phyloP scores from a whole-genome alignment of 1,139 yeast species.

The Lodderomyces beijingensis region DNA sequence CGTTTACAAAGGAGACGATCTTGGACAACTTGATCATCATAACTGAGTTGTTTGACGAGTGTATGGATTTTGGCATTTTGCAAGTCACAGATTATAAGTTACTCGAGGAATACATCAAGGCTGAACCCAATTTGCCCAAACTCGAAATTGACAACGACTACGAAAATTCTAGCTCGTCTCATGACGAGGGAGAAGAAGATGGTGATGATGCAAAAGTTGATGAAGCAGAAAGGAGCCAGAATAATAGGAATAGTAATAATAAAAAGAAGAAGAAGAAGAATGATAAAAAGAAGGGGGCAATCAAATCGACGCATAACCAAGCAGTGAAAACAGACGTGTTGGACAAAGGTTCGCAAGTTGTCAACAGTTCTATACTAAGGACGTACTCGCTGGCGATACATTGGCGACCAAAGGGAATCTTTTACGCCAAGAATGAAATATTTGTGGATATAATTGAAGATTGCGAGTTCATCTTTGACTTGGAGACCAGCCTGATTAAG shows the following conservation, averaged over 20 bases:
- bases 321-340: slow-evolving; percentile 33
- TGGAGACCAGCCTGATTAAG: slow-evolving; percentile 24
- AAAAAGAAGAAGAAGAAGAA: slow-evolving; percentile 11
- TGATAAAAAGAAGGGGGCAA: slow-evolving; percentile 15
- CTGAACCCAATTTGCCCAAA: slow-evolving; percentile 31
- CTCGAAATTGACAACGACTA: neutral
- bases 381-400: slow-evolving; percentile 40
- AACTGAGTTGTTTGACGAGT: slow-evolving; percentile 42
- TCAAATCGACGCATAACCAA: slow-evolving; percentile 39
- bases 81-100: slow-evolving; percentile 44
- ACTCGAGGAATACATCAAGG: slow-evolving; percentile 42
- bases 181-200: slow-evolving; percentile 14
- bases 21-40: slow-evolving; percentile 39
- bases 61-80: slow-evolving; percentile 42
- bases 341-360: slow-evolving; percentile 21
- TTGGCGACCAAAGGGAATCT: slow-evolving; percentile 49
- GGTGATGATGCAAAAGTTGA: slow-evolving; percentile 2
- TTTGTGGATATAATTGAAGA: slow-evolving; percentile 41
- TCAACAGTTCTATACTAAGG: slow-evolving; percentile 58
- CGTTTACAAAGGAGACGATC: slow-evolving; percentile 28
- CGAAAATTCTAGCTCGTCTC: slow-evolving; percentile 1
- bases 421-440: slow-evolving; percentile 44
- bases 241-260: slow-evolving; percentile 10
- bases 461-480: slow-evolving; percentile 38
- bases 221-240: slow-evolving; percentile 10